These are phyloP conservation scores for Metschnikowia bowlesiae DNA, from an alignment of 805 yeast genomes.

Conservation along the genomic window DNA sequence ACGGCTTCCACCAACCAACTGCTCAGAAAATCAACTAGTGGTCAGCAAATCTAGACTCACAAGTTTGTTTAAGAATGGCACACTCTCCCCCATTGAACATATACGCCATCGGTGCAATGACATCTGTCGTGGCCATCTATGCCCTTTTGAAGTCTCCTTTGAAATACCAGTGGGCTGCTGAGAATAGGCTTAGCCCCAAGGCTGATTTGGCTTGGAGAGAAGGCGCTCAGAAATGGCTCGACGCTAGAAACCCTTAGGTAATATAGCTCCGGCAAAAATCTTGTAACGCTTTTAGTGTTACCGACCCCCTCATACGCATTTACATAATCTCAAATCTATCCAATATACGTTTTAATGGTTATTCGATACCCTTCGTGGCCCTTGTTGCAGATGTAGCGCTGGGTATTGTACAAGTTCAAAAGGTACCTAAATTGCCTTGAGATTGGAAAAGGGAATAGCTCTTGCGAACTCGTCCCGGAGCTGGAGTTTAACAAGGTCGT, in stretches of 20 bases:
- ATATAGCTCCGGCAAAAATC: not conserved
- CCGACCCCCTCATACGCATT: not conserved
- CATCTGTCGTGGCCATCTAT: conserved; percentile 37
- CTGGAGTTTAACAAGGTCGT: conserved; percentile 50
- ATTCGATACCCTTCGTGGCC: not conserved
- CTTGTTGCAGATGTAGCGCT: not conserved
- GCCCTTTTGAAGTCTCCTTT: conserved; percentile 38
- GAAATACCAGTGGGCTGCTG: conserved; percentile 38
- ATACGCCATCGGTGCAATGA: conserved; percentile 41
- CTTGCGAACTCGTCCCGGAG: conserved; percentile 14
- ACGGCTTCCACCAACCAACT: conserved; percentile 14
- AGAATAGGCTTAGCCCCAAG: conserved; percentile 42
- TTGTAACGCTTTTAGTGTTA: not conserved
- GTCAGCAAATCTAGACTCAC: conserved; percentile 1
- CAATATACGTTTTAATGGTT: not conserved
- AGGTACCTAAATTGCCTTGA: conserved; percentile 4
- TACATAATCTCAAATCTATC: not conserved
- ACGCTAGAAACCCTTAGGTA: conserved; percentile 10
- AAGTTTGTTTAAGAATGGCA: conserved; percentile 12
- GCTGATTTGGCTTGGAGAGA: conserved; percentile 47
- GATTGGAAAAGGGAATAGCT: conserved; percentile 13
- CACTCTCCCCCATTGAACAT: conserved; percentile 40
- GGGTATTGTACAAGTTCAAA: not conserved
- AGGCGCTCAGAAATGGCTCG: conserved; percentile 43
- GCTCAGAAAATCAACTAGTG: conserved; percentile 8